Base-by-base conservation (phyloP, 176 grass and related monocot species). In the Rhynchospora breviuscula region DNA sequence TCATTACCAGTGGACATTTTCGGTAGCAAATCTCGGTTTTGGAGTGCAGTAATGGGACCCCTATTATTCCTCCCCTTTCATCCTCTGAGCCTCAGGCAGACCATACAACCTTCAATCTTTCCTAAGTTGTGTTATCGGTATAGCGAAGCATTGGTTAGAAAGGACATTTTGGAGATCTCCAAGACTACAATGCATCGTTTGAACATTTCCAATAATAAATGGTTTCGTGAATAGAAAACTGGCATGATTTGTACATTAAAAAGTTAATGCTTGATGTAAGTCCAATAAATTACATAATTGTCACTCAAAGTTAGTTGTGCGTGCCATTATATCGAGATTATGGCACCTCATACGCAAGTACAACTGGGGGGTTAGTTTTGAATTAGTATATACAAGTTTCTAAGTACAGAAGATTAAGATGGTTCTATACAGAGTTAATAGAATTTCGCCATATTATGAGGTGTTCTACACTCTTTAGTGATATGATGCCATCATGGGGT, bases 11-110 rank as follows among this genome's bases (percentile, higher is more conserved):
- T 33, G 73, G 73, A 49, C 25, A 56, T 78, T 23, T 56, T 47
- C 7, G 48, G 51, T 57, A 2, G 23, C 13, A 25, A 57, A 57
- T 57, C 49, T 13, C 48, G 25, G 9, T 78, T 49, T 22, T 57
- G 73, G 22, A 78, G 73, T 23, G 73, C 6, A 31, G 73, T 78
- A 15, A 22, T 31, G 23, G 73, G 48, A 57, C 73, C 49, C 22
- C 23, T 49, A 25, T 78, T 78, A 51, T 22, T 78, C 25, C 73
- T 78, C 73, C 73, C 23, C 22, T 78, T 78, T 29, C 73, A 25
- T 25, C 73, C 73, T 56, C 73, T 77, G 13, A 77, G 22, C 49
- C 73, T 56, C 73, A 77, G 23, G 73, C 73, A 77, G 51, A 77
- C 73, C 73, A 77, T 77, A 31, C 54, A 56, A 21, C 22, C 73